A percentile compares a stretch with the other conserved stretches of the same genome.
Evolutionary conservation across 768 basidiomycete genomes (phyloP).

Genomic region (Termitomyces sp.): DNA sequence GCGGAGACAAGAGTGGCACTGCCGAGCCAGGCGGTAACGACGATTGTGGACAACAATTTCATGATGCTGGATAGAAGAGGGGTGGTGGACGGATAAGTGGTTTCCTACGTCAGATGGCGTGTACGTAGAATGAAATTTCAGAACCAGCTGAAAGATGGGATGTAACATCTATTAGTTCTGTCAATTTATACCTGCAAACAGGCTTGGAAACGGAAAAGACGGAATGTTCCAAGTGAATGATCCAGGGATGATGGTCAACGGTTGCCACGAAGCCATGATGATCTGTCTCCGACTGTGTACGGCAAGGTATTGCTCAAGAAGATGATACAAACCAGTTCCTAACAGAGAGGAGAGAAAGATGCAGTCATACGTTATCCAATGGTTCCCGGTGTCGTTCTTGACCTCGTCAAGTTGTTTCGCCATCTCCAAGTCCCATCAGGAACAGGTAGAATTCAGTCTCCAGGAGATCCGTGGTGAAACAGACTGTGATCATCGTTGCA

Average conservation of each 20-base stretch:
- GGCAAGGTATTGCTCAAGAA: no score
- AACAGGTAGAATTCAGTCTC: no score
- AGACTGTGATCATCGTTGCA: no score
- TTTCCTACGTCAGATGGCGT: not conserved
- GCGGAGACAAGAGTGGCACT: not conserved
- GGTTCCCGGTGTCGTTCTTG: no score
- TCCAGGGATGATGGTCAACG: not conserved
- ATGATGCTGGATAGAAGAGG: not conserved
- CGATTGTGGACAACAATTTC: not conserved
- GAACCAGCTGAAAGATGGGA: slow-evolving; percentile 4
- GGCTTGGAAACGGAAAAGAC: not conserved
- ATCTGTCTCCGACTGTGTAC: no score
- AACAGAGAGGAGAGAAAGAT: no score
- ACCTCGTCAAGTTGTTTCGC: no score
- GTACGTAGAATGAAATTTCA: not conserved
- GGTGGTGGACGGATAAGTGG: not conserved
- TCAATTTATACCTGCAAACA: not conserved
- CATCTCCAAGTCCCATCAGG: no score
- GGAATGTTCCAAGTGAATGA: not conserved
- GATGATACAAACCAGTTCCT: no score
- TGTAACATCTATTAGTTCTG: not conserved
- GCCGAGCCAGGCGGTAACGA: not conserved
- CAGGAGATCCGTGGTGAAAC: no score
- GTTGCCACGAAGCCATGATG: no score
- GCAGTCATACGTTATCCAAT: no score